Conservation (phyloP, 805 yeast species). For the Yamadazyma sp. region DNA sequence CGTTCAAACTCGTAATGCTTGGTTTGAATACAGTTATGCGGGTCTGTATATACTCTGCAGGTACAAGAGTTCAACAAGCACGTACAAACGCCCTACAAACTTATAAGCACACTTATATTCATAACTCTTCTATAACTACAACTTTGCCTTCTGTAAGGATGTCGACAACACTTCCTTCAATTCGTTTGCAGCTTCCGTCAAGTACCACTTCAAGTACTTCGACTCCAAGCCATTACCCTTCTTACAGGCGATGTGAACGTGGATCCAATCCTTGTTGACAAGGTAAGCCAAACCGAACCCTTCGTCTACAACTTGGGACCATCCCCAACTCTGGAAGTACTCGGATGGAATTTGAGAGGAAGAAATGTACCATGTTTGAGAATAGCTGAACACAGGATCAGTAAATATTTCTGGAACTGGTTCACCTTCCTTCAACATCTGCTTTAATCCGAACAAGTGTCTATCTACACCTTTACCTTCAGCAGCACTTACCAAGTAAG, state of each 20-base stretch:
- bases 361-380: slow-evolving; percentile 82
- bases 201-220: slow-evolving; percentile 60
- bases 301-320: slow-evolving; percentile 90
- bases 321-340: slow-evolving; percentile 88
- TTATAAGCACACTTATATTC: too few species aligned
- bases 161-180: slow-evolving; percentile 61
- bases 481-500: slow-evolving; percentile 72
- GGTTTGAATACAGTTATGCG: too few species aligned
- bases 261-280: slow-evolving; percentile 81
- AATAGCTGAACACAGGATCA: slow-evolving; percentile 75
- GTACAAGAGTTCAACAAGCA: too few species aligned
- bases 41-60: too few species aligned
- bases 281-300: slow-evolving; percentile 95
- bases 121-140: too few species aligned
- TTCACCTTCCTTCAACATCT: slow-evolving; percentile 60
- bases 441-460: slow-evolving; percentile 86
- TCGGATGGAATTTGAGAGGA: slow-evolving; percentile 85
- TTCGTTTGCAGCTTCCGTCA: slow-evolving; percentile 79
- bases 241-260: slow-evolving; percentile 79
- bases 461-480: slow-evolving; percentile 91
- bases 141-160: slow-evolving; percentile 41
- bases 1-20: too few species aligned
- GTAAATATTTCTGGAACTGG: slow-evolving; percentile 64
- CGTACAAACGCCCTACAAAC: too few species aligned
- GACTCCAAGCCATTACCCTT: slow-evolving; percentile 60